Evolutionary conservation across 2,329 filamentous ascomycete species (phyloP).

Genomic region (Botrytis cinerea): DNA sequence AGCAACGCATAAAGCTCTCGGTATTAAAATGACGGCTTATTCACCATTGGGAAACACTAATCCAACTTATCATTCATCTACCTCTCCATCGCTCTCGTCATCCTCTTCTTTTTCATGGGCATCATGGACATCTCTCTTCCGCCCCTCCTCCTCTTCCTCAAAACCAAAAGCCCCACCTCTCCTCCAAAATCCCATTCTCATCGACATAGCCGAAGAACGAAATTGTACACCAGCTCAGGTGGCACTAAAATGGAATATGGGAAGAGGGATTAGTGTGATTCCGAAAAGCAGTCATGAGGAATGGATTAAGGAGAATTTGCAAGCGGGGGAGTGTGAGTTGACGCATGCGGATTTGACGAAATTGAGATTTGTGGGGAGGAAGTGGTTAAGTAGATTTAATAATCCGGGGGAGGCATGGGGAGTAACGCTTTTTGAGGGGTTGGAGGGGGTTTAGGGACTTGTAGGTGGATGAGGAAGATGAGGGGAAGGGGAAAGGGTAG

Average conservation of each 20-base stretch:
- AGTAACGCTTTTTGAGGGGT: constrained; percentile 27
- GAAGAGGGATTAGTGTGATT: constrained; percentile 51
- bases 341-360: constrained; percentile 43
- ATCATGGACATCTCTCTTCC: not conserved
- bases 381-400: constrained; percentile 38
- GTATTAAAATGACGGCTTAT: constrained; percentile 43
- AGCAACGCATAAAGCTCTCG: constrained; percentile 35
- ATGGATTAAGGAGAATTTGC: constrained; percentile 50
- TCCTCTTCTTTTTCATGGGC: not conserved
- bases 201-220: not conserved
- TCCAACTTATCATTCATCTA: constrained; percentile 40
- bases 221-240: constrained; percentile 46
- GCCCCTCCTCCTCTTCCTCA: not conserved
- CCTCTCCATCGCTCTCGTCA: not conserved
- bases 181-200: constrained; percentile 9
- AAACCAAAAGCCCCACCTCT: not conserved
- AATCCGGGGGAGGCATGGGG: constrained; percentile 46
- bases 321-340: constrained; percentile 51
- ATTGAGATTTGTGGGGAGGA: constrained; percentile 39
- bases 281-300: constrained; percentile 51
- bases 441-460: constrained; percentile 1
- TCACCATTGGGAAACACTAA: constrained; percentile 48
- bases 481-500: not conserved
- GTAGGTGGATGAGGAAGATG: not conserved
- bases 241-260: constrained; percentile 51